Evolutionary conservation across 1,284 basidiomycete species (phyloP), one percentile per base, ranked within the genome.

Genomic region (Polyporus tsugae): DNA sequence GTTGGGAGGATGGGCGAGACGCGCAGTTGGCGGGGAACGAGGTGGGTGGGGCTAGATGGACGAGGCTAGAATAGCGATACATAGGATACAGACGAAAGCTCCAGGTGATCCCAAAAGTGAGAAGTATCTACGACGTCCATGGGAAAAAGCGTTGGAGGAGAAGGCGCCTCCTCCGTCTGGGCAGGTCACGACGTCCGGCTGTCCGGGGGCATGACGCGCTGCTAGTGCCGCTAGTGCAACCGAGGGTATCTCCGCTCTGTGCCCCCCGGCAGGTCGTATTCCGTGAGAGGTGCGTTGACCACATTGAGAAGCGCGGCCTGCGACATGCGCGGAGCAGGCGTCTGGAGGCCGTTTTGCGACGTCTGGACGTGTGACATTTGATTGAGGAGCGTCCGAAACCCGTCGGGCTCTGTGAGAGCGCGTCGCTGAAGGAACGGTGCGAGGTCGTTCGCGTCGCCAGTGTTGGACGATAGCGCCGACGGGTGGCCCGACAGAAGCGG

Each of bases 341-440:
- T 67, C 42, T 70, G 63, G 29, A 70, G 65, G 49, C 64, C 59
- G 63, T 70, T 70, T 64, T 72, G 71, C 35, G 62, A 55, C 10
- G 71, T 17, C 39, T 46, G 42, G 46, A 66, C 68, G 49, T 72
- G 70, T 25, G 70, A 69, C 61, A 72, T 69, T 52, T 72, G 71
- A 49, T 69, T 72, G 65, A 74, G 68, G 41, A 70, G 62, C n/a
- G 83, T 77, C 42, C 80, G 79, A 74, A 82, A 84, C 57, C 79
- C 79, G 71, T 87, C 86, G 49, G 84, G 82, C 69, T 88, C 87
- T 19, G 85, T 86, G 60, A 85, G 75, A 29, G 85, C 82, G 59
- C 86, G 84, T 70, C 87, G 81, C 72, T 84, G 78, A 29, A 80
- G 65, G 60, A 76, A 71, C 19, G 77, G 69, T 58, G 76, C 73